These are phyloP conservation scores for Trichoderma gamsii DNA, from an alignment of 495 filamentous ascomycete species.

Conservation along the genomic window DNA sequence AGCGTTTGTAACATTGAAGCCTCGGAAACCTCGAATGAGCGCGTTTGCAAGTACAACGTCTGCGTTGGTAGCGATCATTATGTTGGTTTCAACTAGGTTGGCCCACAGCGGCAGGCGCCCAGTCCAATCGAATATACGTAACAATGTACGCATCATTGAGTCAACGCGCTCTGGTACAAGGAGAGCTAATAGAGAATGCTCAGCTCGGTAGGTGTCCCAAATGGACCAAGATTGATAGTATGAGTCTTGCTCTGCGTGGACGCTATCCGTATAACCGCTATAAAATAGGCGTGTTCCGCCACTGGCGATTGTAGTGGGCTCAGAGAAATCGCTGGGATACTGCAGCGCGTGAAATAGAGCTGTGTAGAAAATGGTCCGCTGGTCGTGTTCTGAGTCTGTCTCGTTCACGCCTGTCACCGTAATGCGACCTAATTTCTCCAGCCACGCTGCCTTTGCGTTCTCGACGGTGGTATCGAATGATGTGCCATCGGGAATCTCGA, in stretches of 20 bases:
- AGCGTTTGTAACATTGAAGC: conserved; percentile 26
- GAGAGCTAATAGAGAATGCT: conserved; percentile 28
- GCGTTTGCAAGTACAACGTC: conserved; percentile 30
- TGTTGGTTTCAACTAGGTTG: conserved; percentile 32
- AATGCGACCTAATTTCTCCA: conserved; percentile 28
- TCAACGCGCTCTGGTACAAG: conserved; percentile 29
- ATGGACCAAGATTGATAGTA: conserved; percentile 35
- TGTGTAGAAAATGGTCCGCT: conserved; percentile 30
- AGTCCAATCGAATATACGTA: conserved; percentile 29
- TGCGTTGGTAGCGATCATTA: conserved; percentile 31
- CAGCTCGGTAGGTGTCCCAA: conserved; percentile 31
- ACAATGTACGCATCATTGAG: conserved; percentile 27
- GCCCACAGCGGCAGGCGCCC: conserved; percentile 31
- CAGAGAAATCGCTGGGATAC: conserved; percentile 31
- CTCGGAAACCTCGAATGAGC: conserved; percentile 27
- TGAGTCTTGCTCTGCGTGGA: conserved; percentile 26
- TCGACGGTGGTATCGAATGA: conserved; percentile 26
- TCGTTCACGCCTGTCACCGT: conserved; percentile 27
- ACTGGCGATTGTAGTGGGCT: conserved; percentile 20
- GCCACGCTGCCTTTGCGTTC: conserved; percentile 24
- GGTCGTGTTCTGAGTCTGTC: conserved; percentile 27
- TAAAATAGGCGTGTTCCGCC: conserved; percentile 23
- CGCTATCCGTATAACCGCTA: conserved; percentile 29
- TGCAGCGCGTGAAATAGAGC: conserved; percentile 29
- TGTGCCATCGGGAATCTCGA: conserved; percentile 25